Evolutionary conservation across 257 asterid species (phyloP).

Genomic region (Gardenia jasminoides): DNA sequence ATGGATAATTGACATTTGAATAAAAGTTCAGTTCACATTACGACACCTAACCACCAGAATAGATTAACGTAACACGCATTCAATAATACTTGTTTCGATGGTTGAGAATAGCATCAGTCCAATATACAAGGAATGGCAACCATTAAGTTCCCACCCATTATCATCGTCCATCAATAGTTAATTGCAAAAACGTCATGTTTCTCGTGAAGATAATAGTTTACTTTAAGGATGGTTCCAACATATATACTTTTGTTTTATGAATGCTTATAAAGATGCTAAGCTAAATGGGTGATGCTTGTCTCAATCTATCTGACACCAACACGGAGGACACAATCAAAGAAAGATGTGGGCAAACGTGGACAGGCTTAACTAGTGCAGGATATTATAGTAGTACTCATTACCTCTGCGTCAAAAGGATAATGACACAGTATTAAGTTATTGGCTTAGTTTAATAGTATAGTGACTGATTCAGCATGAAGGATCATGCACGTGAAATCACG

Average conservation of each 20-base stretch:
- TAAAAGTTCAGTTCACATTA: not conserved
- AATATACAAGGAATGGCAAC: not conserved
- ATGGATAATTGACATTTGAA: not conserved
- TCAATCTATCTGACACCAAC: slow-evolving; percentile 5
- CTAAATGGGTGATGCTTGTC: not conserved
- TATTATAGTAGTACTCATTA: not conserved
- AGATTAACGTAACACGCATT: not conserved
- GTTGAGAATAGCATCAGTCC: not conserved
- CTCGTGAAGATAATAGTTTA: not conserved
- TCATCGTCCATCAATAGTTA: not conserved
- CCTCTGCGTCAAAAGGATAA: not conserved
- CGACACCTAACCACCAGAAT: not conserved
- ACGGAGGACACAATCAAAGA: slow-evolving; percentile 2
- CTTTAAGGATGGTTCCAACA: not conserved
- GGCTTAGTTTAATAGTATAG: not conserved
- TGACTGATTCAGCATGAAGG: not conserved
- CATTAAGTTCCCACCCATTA: not conserved
- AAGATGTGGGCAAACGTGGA: not conserved
- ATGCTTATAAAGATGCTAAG: not conserved
- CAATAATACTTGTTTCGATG: not conserved
- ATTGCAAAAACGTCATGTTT: not conserved
- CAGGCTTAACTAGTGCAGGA: not conserved
- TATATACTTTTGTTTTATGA: not conserved
- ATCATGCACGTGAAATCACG: slow-evolving; percentile 2
- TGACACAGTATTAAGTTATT: not conserved